Base-by-base conservation (phyloP, 2,329 filamentous ascomycete species). In the Botrytis fragariae region DNA sequence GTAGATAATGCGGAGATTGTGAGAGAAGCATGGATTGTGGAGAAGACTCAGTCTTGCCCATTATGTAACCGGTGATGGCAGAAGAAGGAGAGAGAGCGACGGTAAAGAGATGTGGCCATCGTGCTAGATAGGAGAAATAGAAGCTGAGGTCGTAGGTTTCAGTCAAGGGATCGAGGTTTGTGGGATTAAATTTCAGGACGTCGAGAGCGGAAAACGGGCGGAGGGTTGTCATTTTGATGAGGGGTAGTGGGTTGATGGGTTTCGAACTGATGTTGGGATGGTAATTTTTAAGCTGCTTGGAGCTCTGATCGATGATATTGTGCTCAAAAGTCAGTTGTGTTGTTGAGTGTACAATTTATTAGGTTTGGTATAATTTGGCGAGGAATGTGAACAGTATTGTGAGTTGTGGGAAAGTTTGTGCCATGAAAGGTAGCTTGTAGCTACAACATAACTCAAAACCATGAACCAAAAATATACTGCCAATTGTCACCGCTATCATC, bases 131-230 rank as follows among this genome's bases (percentile, higher is more conserved):
- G 80, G 97, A 93, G 74, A 98, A 89, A 85, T 99, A 99, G 85
- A 98, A 99, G 75, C 90, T 89, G 77, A 97, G 88, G 82, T 97
- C 94, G 85, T 98, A 99, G 73, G 97, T 98, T 85, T 99, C 96
- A n/a, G 96, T 98, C 75, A 98, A 87, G 59, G 93, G 93, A 81
- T 99, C 96, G 75, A 99, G 91, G 81, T 99, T 99, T 84, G 95
- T 97, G 77, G 94, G 91, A 78, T 97, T 97, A 83, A 98, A 92
- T 77, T 91, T 92, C 83, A 97, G 90, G 75, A 98, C 87, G 82
- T 99, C 96, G 77, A 89, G 87, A 3, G 94, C 92, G 75, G 89
- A 89, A 86, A 98, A 97, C 78, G 93, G 90, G 70, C 95, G 92
- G 80, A 98, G 93, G 72, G 92, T 93, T 72, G 92, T 91, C 94